Base-by-base conservation (phyloP, 768 basidiomycete genomes). In the Russula griseocarnosa region DNA sequence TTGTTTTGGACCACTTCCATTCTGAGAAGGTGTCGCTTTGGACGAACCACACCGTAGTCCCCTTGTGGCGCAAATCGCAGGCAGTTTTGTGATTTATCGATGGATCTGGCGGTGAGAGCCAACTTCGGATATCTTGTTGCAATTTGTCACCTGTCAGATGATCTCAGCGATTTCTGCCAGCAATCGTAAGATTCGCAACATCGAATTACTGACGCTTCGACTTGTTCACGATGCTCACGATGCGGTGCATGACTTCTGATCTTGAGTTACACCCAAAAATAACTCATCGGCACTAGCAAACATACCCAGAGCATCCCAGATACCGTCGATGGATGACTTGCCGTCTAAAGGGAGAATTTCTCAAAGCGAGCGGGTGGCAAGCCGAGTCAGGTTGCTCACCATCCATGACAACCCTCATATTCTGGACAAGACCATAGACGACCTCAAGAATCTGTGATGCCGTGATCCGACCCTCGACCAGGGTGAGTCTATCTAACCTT, bases 401-500 rank as follows among this genome's bases (percentile, higher is more conserved):
- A 5, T 47, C 9, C n/a, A 46, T 22, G n/a, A 4, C 46, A 8
- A 46, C n/a, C 46, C n/a, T 47, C 22, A 47, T 47, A 13, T 22
- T 22, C 46, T 24, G 22, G 22, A 24, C 46, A 47, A 47, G 46
- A 24, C 46, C 46, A 28, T 28, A 28, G 13, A 51, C 18, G 8
- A 51, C 16, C 50, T 51, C 18, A 9, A 51, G 14, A 5, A 16
- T 51, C 9, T 30, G 28, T 3, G 26, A 3, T 51, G 28, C 28
- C 3, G 26, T 30, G 5, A 11, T 36, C n/a, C 34, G n/a, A 8
- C 34, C n/a, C 13, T 54, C 53, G 13, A 24, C n/a, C 11, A 3
- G n/a, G n/a, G n/a, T 54, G 34, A 54, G 53, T 36, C 53, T n/a
- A 36, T 54, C 32, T 6, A 36, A n/a, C n/a, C 53, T 54, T 11